Percentiles rank a stretch among this genome's conserved stretches.
Evolutionary conservation across 169 alveolate genomes (phyloP).

Genomic region (Eimeria brunetti): DNA sequence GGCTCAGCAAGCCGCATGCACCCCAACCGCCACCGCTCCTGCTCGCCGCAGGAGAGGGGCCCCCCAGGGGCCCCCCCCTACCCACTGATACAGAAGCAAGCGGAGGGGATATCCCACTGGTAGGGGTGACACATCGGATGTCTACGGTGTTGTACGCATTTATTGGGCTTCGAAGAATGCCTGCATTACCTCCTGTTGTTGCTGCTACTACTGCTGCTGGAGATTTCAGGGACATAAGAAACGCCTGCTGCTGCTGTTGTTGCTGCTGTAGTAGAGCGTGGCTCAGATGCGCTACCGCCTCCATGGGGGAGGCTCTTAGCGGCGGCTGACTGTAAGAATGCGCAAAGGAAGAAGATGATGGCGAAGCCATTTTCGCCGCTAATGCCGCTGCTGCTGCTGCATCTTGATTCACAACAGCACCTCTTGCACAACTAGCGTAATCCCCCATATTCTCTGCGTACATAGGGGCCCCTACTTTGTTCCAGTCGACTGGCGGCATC

Average conservation of each 20-base stretch:
- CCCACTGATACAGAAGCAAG: constrained; percentile 14
- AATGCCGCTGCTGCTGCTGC: constrained; percentile 30
- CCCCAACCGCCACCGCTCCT: constrained; percentile 63
- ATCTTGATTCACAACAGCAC: not conserved
- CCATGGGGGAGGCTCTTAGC: constrained; percentile 12
- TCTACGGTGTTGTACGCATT: constrained; percentile 58
- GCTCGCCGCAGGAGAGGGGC: not conserved
- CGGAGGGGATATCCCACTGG: constrained; percentile 20
- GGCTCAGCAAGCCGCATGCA: constrained; percentile 56
- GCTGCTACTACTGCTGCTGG: constrained; percentile 49
- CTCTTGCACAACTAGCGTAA: not conserved
- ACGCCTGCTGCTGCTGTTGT: constrained; percentile 62
- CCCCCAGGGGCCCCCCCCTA: constrained; percentile 45
- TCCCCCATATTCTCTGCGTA: constrained; percentile 21
- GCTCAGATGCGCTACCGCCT: constrained; percentile 34
- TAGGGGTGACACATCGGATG: constrained; percentile 23
- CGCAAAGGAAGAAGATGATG: not conserved
- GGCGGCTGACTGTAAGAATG: constrained; percentile 50
- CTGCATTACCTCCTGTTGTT: constrained; percentile 1
- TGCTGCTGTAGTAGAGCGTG: constrained; percentile 46
- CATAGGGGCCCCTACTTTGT: not conserved
- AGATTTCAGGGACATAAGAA: constrained; percentile 18
- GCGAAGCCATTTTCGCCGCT: constrained; percentile 43
- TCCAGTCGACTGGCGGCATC: constrained; percentile 24
- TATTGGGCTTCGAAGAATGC: constrained; percentile 25